Percentiles rank a stretch among this genome's conserved stretches.
These are phyloP conservation scores for Willaertia magna DNA, from an alignment of 208 protist species.

Conservation along the genomic window DNA sequence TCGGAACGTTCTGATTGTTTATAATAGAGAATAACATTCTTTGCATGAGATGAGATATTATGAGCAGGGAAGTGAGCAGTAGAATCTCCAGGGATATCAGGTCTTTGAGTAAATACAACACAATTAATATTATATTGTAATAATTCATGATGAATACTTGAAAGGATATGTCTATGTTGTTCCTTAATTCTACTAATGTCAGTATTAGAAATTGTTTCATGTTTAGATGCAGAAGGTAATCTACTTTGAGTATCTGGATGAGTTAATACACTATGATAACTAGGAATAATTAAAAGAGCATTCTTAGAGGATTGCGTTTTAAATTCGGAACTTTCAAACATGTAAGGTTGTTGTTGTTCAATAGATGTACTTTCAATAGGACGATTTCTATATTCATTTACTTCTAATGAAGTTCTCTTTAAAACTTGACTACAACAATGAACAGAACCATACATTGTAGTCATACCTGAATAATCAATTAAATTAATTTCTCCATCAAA, in stretches of 20 bases:
- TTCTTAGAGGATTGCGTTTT: background rate
- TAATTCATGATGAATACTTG: background rate
- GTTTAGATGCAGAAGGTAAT: background rate
- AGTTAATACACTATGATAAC: background rate
- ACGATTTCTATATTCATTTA: background rate
- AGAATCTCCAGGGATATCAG: background rate
- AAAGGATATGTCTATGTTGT: background rate
- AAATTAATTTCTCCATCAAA: slow-evolving; percentile 27
- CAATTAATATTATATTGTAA: background rate
- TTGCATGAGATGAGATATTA: background rate
- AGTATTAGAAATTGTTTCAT: background rate
- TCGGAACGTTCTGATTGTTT: background rate
- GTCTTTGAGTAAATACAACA: background rate
- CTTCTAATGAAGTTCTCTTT: background rate
- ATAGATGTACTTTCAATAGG: background rate
- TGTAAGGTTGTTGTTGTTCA: background rate
- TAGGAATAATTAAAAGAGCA: background rate
- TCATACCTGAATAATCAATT: slow-evolving; percentile 32
- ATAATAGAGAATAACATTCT: background rate
- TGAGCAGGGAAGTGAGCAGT: background rate
- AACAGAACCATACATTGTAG: slow-evolving; percentile 33
- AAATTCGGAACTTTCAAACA: background rate
- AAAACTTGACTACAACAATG: slow-evolving; percentile 33
- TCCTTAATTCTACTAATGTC: background rate
- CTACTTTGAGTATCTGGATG: background rate